These are phyloP conservation scores for Daldinia vernicosa DNA, from an alignment of 495 filamentous ascomycete genomes.

Conservation along the genomic window DNA sequence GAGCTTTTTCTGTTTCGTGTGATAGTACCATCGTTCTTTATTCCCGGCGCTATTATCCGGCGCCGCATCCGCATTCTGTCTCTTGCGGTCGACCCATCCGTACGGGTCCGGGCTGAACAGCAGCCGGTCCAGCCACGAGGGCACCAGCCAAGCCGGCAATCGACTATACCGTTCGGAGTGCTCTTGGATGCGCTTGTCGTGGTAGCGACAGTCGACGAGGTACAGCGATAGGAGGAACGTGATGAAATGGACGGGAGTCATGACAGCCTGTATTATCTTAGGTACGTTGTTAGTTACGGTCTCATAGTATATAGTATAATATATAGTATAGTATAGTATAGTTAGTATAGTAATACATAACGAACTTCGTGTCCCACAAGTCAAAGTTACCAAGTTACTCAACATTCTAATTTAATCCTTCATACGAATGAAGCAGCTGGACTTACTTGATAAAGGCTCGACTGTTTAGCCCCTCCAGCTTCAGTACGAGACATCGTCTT, in stretches of 20 bases:
- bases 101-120: conserved; percentile 50
- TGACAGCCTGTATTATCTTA: conserved; percentile 48
- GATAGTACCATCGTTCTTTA: conserved; percentile 53
- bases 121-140: conserved; percentile 52
- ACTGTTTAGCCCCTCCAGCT: conserved; percentile 28
- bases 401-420: background rate
- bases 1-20: conserved; percentile 60
- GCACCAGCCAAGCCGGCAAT: conserved; percentile 48
- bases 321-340: background rate
- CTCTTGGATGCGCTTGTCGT: conserved; percentile 48
- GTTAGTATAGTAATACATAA: background rate
- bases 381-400: background rate
- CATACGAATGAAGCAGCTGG: background rate
- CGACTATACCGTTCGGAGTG: conserved; percentile 47
- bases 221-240: conserved; percentile 62
- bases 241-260: conserved; percentile 60
- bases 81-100: conserved; percentile 35
- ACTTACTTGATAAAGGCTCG: conserved; percentile 50
- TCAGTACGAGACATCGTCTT: conserved; percentile 29
- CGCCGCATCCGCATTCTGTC: conserved; percentile 5
- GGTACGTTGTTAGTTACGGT: conserved; percentile 11
- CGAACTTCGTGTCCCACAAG: background rate
- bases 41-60: background rate
- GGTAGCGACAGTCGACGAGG: conserved; percentile 58
- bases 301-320: background rate